Percentiles rank a stretch among this genome's conserved stretches.
Conservation (phyloP, 2,329 filamentous ascomycete genomes). For the Onygenales sp. region DNA sequence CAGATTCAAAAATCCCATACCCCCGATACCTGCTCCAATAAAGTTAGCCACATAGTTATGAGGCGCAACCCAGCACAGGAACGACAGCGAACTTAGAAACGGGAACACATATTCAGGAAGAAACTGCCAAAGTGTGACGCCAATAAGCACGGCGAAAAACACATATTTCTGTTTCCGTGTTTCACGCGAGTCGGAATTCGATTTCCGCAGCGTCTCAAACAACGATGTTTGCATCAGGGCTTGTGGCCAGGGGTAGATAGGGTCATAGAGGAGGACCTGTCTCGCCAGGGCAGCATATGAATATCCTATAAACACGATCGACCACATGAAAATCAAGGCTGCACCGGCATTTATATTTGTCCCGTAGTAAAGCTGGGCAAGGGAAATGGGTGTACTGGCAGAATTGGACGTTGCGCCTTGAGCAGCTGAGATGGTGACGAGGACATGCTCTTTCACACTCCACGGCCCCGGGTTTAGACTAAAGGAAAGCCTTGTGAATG, state of each 20-base stretch:
- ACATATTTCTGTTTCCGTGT: slow-evolving; percentile 47
- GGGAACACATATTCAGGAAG: slow-evolving; percentile 53
- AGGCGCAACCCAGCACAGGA: slow-evolving; percentile 56
- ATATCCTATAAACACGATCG: slow-evolving; percentile 50
- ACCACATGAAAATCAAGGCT: slow-evolving; percentile 52
- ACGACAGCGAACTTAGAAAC: slow-evolving; percentile 50
- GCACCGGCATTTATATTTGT: slow-evolving; percentile 44
- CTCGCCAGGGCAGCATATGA: slow-evolving; percentile 49
- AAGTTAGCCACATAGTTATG: slow-evolving; percentile 51
- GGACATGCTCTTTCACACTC: slow-evolving; percentile 49
- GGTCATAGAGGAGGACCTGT: slow-evolving; percentile 50
- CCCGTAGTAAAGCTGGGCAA: slow-evolving; percentile 50
- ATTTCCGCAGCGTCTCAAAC: slow-evolving; percentile 44
- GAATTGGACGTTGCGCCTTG: slow-evolving; percentile 45
- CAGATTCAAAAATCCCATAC: slow-evolving; percentile 53
- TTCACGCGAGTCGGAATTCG: slow-evolving; percentile 39
- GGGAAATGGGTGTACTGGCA: slow-evolving; percentile 43
- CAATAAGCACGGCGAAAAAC: slow-evolving; percentile 46
- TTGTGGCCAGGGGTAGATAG: slow-evolving; percentile 46
- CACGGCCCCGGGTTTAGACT: slow-evolving; percentile 49
- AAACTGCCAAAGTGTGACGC: slow-evolving; percentile 52
- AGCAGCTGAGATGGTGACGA: slow-evolving; percentile 46
- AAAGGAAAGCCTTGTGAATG: slow-evolving; percentile 40
- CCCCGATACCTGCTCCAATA: slow-evolving; percentile 50
- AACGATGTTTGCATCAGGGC: slow-evolving; percentile 48